A percentile compares a stretch with the other conserved stretches of the same genome.
phyloP scores from a whole-genome alignment of 139 green algal genomes.

The Micractinium conductrix region DNA sequence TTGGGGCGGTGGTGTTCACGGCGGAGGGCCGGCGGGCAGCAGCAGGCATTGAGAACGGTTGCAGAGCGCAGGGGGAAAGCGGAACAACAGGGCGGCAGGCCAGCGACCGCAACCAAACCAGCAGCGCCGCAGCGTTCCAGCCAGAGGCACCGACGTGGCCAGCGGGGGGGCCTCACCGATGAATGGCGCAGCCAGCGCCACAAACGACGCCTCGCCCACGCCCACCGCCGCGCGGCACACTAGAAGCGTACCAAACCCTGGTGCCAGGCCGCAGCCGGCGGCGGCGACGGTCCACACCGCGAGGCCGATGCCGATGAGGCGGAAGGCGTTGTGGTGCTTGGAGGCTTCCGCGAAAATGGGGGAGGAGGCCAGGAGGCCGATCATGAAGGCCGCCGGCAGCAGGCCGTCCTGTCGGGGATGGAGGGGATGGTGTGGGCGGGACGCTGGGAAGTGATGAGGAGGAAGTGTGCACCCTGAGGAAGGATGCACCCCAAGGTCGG shows the following conservation, averaged over 20 bases:
- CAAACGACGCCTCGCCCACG: slow-evolving; percentile 94
- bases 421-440: neutral
- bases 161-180: slow-evolving; percentile 73
- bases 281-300: slow-evolving; percentile 82
- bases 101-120: neutral
- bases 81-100: neutral
- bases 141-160: no score
- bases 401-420: slow-evolving; percentile 74
- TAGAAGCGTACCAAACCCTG: slow-evolving; percentile 70
- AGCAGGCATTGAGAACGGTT: no score
- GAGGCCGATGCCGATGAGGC: slow-evolving; percentile 90
- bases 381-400: slow-evolving; percentile 91
- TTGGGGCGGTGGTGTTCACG: no score
- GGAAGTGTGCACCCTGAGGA: no score
- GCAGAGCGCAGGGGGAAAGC: neutral
- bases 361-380: slow-evolving; percentile 90
- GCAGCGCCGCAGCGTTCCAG: no score
- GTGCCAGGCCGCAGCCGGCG: slow-evolving; percentile 69
- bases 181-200: slow-evolving; percentile 93
- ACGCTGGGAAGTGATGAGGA: no score
- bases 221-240: slow-evolving; percentile 82
- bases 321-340: slow-evolving; percentile 69
- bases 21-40: no score
- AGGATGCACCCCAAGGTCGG: neutral
- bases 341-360: slow-evolving; percentile 89